Base-by-base conservation (phyloP, 305 asterid genomes). In the Fraxinus baroniana region DNA sequence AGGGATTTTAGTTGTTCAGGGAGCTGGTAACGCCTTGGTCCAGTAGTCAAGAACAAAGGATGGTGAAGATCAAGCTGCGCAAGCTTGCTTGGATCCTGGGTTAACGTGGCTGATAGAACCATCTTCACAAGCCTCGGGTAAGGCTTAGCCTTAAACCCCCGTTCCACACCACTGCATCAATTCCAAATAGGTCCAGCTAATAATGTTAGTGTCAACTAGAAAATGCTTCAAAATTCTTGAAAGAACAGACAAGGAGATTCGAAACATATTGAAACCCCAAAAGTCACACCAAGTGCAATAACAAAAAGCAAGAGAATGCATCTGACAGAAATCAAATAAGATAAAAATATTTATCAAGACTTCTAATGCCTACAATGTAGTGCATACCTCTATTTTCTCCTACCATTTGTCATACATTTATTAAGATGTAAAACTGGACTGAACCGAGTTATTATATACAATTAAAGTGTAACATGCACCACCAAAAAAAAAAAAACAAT, bases 11-110 rank as follows among this genome's bases (percentile, higher is more conserved):
- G 90, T 64, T 88, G 90, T 84, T 89, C 92, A 55, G 98, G 98
- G 44, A 94, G 92, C 86, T 90, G 93, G 87, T 94, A 94, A 33
- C 97, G 97, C 49, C 70, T 87, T 79, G 87, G 83, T 78, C 97
- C 99, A 62, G 92, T 83, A 3, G 93, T 94, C 87, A 95, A 85
- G 87, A 94, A 89, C 91, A 95, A 84, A 44, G 99, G 99, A 85
- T 92, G 95, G 86, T 93, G 97, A 82, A 95, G 90, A 70, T 15
- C 92, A 82, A 95, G 99, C 89, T 91, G 95, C 1, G 93, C 92
- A 62, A 95, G 95, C 90, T 95, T 94, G 86, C 98, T 90, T 10
- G 99, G 99, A 85, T 93, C 98, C 84, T 90, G 98, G 24, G 99
- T 95, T 86, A 94, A 86, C 81, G 99, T 95, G 79, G 98, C 99